Base-by-base conservation (phyloP, 2,329 filamentous ascomycete species). In the Fusarium marasasianum region DNA sequence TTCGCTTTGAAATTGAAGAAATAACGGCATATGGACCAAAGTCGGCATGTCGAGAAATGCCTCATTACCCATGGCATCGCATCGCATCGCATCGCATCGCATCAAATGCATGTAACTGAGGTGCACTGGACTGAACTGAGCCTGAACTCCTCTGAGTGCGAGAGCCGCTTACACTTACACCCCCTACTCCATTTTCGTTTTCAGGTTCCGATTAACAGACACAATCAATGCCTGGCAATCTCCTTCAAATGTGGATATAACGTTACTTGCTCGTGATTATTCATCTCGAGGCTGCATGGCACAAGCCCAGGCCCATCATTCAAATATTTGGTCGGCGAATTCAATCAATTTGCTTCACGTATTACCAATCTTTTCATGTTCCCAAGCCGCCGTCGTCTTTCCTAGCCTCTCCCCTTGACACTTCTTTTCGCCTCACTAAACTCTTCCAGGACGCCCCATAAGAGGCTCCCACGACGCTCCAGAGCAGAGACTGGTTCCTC, bases 11-110 rank as follows among this genome's bases (percentile, higher is more conserved):
- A 35, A 53, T 26, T 29, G 37, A 51, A 59, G 24, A 54, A 55
- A 58, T 54, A 67, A 74, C 57, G n/a, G 62, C 65, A 66, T 41
- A 63, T 51, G 73, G 63, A 62, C 47, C 44, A 73, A 71, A 51
- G 45, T 64, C 64, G 67, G 65, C 51, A 65, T 70, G 31, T 58
- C 48, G 53, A 47, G 66, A 76, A 77, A 77, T 77, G 65, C 76
- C 76, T 77, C 76, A 70, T 68, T 33, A 44, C 53, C 48, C 58
- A 47, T 56, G 57, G 31, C 35, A 37, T 37, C 1, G 22, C 41
- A n/a, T 37, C 1, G 22, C 41, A n/a, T 40, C 5, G 14, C 35
- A n/a, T 29, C 15, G 29, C 50, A 55, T 45, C 20, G n/a, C 11
- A 57, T 41, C 29, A 37, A 38, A 71, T 57, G 37, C 24, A 51